Conservation (phyloP, 1,284 basidiomycete genomes). For the Violaceomyces palustris region DNA sequence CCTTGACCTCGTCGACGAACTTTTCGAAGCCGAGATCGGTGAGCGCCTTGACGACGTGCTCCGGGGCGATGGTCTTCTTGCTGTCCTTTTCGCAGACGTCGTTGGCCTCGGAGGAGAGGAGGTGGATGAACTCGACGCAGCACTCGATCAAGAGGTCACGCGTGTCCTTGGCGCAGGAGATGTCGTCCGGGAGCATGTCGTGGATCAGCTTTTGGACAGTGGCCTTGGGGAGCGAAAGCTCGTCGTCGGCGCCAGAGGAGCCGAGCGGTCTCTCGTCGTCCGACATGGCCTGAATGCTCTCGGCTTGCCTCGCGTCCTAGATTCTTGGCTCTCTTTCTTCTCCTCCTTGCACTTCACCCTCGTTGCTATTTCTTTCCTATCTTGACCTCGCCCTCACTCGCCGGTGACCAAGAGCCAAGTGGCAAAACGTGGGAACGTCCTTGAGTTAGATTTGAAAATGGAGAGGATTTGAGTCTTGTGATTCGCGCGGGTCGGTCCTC, state of each 20-base stretch:
- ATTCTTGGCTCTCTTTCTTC: no score
- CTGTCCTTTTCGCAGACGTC: conserved; percentile 95
- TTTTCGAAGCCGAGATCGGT: conserved; percentile 87
- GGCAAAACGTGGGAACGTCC: no score
- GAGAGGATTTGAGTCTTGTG: no score
- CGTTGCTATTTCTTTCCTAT: no score
- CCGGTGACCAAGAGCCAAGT: no score
- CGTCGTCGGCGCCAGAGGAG: conserved; percentile 69
- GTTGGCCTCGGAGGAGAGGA: conserved; percentile 95
- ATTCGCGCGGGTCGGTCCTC: no score
- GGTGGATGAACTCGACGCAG: conserved; percentile 98
- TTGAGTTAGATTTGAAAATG: no score
- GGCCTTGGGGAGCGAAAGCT: conserved; percentile 90
- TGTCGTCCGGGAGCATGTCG: conserved; percentile 80
- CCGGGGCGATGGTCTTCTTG: conserved; percentile 99
- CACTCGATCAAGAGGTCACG: conserved; percentile 94
- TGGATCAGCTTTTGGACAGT: conserved; percentile 95
- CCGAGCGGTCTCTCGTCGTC: conserved; percentile 68
- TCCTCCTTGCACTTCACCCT: no score
- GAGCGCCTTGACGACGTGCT: conserved; percentile 88
- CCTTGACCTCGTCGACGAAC: conserved; percentile 81
- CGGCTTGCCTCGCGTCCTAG: no score
- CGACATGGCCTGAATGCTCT: conserved; percentile 66
- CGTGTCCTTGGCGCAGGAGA: conserved; percentile 91
- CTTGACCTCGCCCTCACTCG: no score